These are phyloP conservation scores for Colletotrichum agaves DNA, from an alignment of 2,329 filamentous ascomycete species.

Conservation along the genomic window DNA sequence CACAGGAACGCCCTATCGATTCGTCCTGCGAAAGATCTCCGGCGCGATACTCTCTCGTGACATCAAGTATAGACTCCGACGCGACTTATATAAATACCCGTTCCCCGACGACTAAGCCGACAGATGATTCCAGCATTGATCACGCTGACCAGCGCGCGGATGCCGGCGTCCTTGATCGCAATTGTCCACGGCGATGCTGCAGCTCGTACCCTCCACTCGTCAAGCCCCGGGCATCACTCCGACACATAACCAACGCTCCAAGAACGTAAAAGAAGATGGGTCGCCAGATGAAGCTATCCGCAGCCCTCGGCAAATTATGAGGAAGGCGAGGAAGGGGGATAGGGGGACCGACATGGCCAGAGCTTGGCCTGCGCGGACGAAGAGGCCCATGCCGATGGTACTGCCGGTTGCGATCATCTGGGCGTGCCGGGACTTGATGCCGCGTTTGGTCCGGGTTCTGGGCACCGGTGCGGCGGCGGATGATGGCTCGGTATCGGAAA, in stretches of 20 bases:
- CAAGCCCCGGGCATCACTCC: slow-evolving; percentile 61
- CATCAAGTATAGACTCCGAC: slow-evolving; percentile 55
- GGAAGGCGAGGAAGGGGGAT: background rate
- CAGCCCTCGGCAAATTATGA: slow-evolving; percentile 38
- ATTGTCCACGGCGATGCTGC: slow-evolving; percentile 60
- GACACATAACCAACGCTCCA: slow-evolving; percentile 62
- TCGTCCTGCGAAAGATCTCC: background rate
- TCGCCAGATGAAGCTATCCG: slow-evolving; percentile 42
- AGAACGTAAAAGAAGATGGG: slow-evolving; percentile 56
- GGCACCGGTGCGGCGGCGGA: too few species aligned
- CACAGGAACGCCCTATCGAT: slow-evolving; percentile 10
- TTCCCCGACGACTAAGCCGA: slow-evolving; percentile 63
- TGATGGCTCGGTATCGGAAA: too few species aligned
- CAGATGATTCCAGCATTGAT: slow-evolving; percentile 65
- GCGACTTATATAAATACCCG: slow-evolving; percentile 64
- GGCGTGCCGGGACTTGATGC: slow-evolving; percentile 48
- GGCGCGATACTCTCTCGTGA: slow-evolving; percentile 7
- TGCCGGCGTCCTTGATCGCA: slow-evolving; percentile 62
- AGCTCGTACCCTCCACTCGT: slow-evolving; percentile 40
- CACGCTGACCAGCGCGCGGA: slow-evolving; percentile 61
- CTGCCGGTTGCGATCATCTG: slow-evolving; percentile 59
- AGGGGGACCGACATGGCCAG: background rate
- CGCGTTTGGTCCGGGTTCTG: background rate
- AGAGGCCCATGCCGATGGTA: slow-evolving; percentile 59
- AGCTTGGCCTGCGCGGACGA: slow-evolving; percentile 57